Evolutionary conservation across 768 basidiomycete species (phyloP).

Genomic region (Auriscalpium orientale): DNA sequence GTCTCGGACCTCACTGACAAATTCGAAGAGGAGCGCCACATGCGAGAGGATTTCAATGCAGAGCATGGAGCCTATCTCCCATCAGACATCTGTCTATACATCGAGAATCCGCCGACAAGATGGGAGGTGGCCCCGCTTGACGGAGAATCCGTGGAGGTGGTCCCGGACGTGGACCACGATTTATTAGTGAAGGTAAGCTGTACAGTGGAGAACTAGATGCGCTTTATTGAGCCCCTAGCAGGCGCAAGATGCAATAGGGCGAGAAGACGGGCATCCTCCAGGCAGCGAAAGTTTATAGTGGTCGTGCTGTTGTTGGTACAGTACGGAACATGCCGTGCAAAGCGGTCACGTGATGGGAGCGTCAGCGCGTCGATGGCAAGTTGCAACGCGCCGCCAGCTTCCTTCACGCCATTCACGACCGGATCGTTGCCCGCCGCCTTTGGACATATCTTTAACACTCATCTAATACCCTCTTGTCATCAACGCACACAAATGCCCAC

Average conservation of each 20-base stretch:
- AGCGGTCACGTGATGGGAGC: no score
- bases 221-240: conserved; percentile 8
- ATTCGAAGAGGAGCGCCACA: conserved; percentile 55
- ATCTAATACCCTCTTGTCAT: neutral
- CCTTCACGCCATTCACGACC: neutral
- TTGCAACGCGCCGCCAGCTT: neutral
- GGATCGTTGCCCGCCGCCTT: conserved; percentile 1
- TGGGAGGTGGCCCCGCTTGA: conserved; percentile 60
- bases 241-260: conserved; percentile 22
- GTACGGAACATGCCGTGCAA: no score
- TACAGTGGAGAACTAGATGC: neutral
- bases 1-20: neutral
- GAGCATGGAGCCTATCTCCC: conserved; percentile 71
- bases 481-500: neutral
- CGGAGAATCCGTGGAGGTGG: conserved; percentile 45
- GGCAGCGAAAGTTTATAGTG: conserved; percentile 9
- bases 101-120: conserved; percentile 65
- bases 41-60: conserved; percentile 61
- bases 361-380: no score
- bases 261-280: conserved; percentile 11
- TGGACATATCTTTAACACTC: neutral
- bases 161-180: conserved; percentile 59
- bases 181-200: conserved; percentile 44
- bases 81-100: conserved; percentile 71
- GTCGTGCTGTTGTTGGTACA: no score